phyloP scores from a whole-genome alignment of 495 filamentous ascomycete genomes.

The Jackrogersella minutella region DNA sequence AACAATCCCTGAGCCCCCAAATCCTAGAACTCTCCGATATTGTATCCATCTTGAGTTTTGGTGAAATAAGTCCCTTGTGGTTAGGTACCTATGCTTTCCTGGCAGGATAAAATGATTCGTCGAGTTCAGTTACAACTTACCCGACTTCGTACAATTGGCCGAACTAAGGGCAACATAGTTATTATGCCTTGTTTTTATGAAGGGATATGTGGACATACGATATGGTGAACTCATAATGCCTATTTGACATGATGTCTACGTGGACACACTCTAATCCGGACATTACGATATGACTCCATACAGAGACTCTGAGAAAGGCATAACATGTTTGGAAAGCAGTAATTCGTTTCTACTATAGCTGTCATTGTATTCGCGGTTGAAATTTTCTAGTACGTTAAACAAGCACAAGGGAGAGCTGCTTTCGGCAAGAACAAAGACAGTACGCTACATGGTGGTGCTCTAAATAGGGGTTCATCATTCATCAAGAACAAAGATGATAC shows the following conservation, averaged over 20 bases:
- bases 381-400: background rate
- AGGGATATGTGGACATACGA: conserved; percentile 3
- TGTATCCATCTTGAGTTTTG: background rate
- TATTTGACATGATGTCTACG: background rate
- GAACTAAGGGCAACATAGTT: conserved; percentile 11
- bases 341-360: background rate
- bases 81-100: background rate
- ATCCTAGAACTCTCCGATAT: conserved; percentile 21
- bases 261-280: background rate
- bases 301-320: background rate
- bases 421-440: conserved; percentile 27
- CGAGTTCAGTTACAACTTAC: background rate
- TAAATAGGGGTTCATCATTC: background rate
- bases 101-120: conserved; percentile 12
- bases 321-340: background rate
- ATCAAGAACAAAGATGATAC: background rate
- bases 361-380: background rate
- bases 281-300: background rate
- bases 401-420: background rate
- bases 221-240: conserved; percentile 1
- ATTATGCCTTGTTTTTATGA: background rate
- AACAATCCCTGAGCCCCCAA: conserved; percentile 23
- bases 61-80: conserved; percentile 3
- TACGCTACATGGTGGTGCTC: background rate
- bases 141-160: conserved; percentile 6